Base-by-base conservation (phyloP, 2,329 filamentous ascomycete species). In the Diaporthe sp. region DNA sequence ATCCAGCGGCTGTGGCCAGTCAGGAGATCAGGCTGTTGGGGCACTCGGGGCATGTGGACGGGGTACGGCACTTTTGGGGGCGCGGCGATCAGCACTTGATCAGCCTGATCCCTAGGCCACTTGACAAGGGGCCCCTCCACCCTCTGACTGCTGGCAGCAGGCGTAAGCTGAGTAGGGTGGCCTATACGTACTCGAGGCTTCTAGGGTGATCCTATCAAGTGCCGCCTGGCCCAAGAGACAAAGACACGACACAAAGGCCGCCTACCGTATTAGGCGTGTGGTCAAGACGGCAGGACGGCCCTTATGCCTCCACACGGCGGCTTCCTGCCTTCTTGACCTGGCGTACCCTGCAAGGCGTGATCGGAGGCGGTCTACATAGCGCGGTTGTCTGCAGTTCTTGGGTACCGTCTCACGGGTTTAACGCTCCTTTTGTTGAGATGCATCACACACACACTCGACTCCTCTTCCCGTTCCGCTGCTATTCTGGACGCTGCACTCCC, bases 21-120 rank as follows among this genome's bases (percentile, higher is more conserved):
- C 74, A 76, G 65, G 72, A 74, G 74, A 68, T 61, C 71, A 76
- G 31, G 37, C 53, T 13, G 44, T n/a, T 31, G 62, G 65, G 71
- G 22, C 71, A 53, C 9, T 42, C 37, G 51, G 69, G 19, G 46
- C 65, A 55, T 51, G 42, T 73, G 49, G 34, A 53, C 57, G 39
- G 44, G 57, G 55, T 39, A 19, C 39, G 42, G 44, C 59, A 51
- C 46, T 28, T 59, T 37, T 42, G 74, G 69, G 67, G 44, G 46
- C 49, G 74, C 49, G 55, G 19, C 19, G 70, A 73, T 73, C 46
- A 65, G 34, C 53, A 49, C 71, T 61, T 65, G 73, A 73, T 65
- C 74, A 70, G 49, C 72, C 62, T 70, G 57, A 49, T 59, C 15
- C 44, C 58, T 15, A 71, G 74, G 72, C 49, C 74, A 76, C 72